phyloP scores from a whole-genome alignment of 2,329 filamentous ascomycete species.

The Arthrobotrys iridis region DNA sequence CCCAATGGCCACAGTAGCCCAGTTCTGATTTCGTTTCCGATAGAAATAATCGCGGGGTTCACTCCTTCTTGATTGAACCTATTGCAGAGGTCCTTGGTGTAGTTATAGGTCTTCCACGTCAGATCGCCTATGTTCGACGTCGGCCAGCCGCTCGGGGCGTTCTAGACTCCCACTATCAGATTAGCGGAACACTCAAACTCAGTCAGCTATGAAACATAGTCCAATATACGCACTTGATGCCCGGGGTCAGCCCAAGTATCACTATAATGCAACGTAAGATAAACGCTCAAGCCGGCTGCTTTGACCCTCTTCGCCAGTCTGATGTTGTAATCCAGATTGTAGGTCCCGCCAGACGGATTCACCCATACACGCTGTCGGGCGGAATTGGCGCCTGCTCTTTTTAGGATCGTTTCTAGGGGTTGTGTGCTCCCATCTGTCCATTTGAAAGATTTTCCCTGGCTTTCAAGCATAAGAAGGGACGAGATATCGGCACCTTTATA shows the following conservation, averaged over 20 bases:
- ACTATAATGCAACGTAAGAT: conserved; percentile 73
- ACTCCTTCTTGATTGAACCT: conserved; percentile 61
- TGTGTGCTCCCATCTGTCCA: conserved; percentile 66
- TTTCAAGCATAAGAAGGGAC: conserved; percentile 72
- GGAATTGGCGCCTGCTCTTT: conserved; percentile 72
- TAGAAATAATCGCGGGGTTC: conserved; percentile 71
- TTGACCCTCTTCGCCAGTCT: conserved; percentile 73
- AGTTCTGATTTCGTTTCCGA: conserved; percentile 77
- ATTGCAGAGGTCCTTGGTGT: conserved; percentile 72
- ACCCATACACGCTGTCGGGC: conserved; percentile 79
- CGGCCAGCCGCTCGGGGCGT: conserved; percentile 72
- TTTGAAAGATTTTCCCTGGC: conserved; percentile 69
- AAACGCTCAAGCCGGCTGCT: conserved; percentile 70
- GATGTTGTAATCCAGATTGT: conserved; percentile 76
- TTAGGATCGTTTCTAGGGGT: conserved; percentile 72
- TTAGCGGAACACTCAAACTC: too few relatives aligned
- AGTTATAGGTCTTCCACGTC: conserved; percentile 73
- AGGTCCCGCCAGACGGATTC: conserved; percentile 71
- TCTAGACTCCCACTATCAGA: conserved; percentile 58
- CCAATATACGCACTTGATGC: conserved; percentile 65
- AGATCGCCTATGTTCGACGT: conserved; percentile 68
- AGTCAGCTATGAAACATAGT: conserved; percentile 11
- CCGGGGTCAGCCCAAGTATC: conserved; percentile 77
- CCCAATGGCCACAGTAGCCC: conserved; percentile 76
- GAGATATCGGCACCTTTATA: conserved; percentile 78